phyloP scores from a whole-genome alignment of 805 yeast species.

The Zygosaccharomyces bailii region DNA sequence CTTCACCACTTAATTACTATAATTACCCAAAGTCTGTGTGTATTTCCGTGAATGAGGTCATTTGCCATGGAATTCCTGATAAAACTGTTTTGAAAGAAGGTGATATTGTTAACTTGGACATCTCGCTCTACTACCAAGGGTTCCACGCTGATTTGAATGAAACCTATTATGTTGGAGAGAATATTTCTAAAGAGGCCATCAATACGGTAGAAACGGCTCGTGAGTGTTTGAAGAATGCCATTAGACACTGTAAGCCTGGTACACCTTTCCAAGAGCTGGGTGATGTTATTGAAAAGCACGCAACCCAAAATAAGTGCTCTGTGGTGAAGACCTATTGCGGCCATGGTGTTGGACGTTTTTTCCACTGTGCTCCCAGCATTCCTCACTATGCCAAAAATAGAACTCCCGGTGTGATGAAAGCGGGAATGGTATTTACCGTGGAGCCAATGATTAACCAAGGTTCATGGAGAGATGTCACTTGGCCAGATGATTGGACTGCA shows the following conservation, averaged over 20 bases:
- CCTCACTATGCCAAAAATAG: slow-evolving; percentile 95
- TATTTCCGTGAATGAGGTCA: slow-evolving; percentile 90
- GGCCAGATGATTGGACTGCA: slow-evolving; percentile 99
- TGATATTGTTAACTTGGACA: slow-evolving; percentile 89
- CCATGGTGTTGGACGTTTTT: slow-evolving; percentile 82
- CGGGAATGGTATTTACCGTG: slow-evolving; percentile 94
- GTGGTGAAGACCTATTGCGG: slow-evolving; percentile 92
- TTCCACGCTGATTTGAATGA: slow-evolving; percentile 94
- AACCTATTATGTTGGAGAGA: slow-evolving; percentile 93
- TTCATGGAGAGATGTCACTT: slow-evolving; percentile 67
- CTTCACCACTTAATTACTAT: slow-evolving; percentile 92
- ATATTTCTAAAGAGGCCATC: slow-evolving; percentile 75
- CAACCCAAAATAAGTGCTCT: slow-evolving; percentile 69
- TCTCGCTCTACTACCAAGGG: slow-evolving; percentile 80
- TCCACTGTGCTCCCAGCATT: slow-evolving; percentile 89
- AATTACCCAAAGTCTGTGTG: slow-evolving; percentile 91
- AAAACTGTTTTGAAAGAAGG: slow-evolving; percentile 84
- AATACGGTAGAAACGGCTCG: slow-evolving; percentile 89
- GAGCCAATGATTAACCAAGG: slow-evolving; percentile 97
- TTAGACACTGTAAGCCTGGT: slow-evolving; percentile 86
- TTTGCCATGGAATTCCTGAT: slow-evolving; percentile 98
- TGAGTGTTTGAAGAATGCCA: slow-evolving; percentile 81
- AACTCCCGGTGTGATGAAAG: slow-evolving; percentile 88
- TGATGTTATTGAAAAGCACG: slow-evolving; percentile 81
- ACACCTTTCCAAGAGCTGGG: slow-evolving; percentile 83